phyloP scores from a whole-genome alignment of 306 rosid species.

The Alnus glutinosa region DNA sequence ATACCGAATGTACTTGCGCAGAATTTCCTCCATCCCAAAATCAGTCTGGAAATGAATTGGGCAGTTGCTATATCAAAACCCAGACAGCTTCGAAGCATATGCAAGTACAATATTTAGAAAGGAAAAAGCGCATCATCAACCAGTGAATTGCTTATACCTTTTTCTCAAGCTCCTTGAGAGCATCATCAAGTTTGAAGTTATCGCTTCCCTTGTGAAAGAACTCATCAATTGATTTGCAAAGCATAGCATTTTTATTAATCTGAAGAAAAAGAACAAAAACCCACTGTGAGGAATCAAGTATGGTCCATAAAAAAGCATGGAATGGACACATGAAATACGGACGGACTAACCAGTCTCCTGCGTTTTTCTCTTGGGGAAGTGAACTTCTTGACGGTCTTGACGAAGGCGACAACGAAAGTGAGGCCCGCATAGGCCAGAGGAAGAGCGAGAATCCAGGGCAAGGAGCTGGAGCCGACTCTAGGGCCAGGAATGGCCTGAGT shows the following conservation, averaged over 20 bases:
- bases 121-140: background rate
- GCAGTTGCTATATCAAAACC: constrained; percentile 28
- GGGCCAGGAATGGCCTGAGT: constrained; percentile 94
- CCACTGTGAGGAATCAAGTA: background rate
- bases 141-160: constrained; percentile 43
- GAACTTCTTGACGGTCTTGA: constrained; percentile 66
- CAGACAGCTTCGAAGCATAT: background rate
- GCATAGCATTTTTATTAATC: constrained; percentile 76
- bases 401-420: constrained; percentile 75
- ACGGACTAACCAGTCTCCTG: constrained; percentile 54
- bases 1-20: constrained; percentile 91
- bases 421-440: constrained; percentile 73
- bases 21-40: constrained; percentile 63
- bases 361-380: constrained; percentile 85
- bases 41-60: constrained; percentile 67
- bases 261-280: constrained; percentile 23
- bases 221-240: constrained; percentile 69
- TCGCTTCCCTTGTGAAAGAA: constrained; percentile 63
- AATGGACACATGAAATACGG: background rate
- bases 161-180: constrained; percentile 55
- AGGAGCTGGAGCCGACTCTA: constrained; percentile 75
- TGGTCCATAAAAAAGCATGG: background rate
- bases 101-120: background rate
- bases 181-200: constrained; percentile 46
- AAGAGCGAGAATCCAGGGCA: constrained; percentile 90